Evolutionary conservation across 106 monocot genomes (phyloP), one percentile per base, ranked within the genome.

Genomic region (Narthecium ossifragum): DNA sequence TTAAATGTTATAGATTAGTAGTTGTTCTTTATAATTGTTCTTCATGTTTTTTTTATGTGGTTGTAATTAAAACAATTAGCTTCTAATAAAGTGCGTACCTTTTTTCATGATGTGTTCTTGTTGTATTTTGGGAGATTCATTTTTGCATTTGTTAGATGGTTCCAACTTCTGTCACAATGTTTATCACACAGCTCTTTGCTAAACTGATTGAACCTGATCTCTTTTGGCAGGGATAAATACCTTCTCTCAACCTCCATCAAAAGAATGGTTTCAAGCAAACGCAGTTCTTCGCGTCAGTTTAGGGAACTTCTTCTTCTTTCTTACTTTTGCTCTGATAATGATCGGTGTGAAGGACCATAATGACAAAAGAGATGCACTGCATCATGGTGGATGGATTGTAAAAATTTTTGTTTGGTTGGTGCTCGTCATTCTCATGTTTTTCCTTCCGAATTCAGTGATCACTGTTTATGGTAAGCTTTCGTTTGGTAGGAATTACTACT

Each of bases 341-440:
- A 86, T 94, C 58, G 86, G 94, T 68, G 80, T 89, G 38, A 94
- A 94, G 73, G 89, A 94, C 51, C 89, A 86, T 47, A 86, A 86
- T 78, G 94, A 88, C 72, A 78, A 22, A 67, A 60, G 93, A 46
- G 83, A 83, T 80, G 73, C 80, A 45, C 86, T 73, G 85, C 94
- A 94, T 63, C 89, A 94, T 86, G 94, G 89, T 64, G 94, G 94
- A 69, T 94, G 94, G 94, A 51, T 78, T 56, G 56, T 65, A 5
- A 94, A 94, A 67, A 75, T 83, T 65, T 53, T 65, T 52, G 49
- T 86, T 2, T 90, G 88, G 94, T 69, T 43, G 49, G 51, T 83
- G 66, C 80, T 94, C 15, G 68, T 90, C 60, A 47, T 73, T 55
- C 83, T 94, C 36, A 83, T 86, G 94, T 90, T 94, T 70, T 89